phyloP scores from a whole-genome alignment of 225 moss, liverwort and hornwort genomes.

The Polytrichum commune region DNA sequence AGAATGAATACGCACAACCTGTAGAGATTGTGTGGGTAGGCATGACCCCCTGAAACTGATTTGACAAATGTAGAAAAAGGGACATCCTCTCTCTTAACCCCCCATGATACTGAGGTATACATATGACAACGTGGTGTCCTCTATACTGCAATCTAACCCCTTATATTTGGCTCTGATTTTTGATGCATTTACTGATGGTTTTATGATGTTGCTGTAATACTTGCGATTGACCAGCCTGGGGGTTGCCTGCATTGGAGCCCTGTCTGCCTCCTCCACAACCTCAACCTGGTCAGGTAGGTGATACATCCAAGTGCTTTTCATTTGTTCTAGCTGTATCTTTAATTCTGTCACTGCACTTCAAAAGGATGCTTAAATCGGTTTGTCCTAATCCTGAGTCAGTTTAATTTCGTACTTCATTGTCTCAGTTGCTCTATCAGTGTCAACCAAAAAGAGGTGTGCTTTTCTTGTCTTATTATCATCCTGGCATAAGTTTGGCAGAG shows the following conservation, averaged over 20 bases:
- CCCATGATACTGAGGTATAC: background rate
- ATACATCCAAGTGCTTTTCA: background rate
- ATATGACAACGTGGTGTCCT: background rate
- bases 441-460: no score
- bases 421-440: no score
- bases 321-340: no score
- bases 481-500: no score
- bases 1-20: background rate
- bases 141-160: background rate
- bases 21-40: background rate
- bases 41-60: no score
- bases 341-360: no score
- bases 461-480: no score
- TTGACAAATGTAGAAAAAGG: background rate
- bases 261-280: constrained; percentile 12
- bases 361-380: no score
- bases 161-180: no score
- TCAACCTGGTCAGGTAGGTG: constrained; percentile 38
- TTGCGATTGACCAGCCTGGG: constrained; percentile 20
- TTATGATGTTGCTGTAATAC: constrained; percentile 13
- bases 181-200: background rate
- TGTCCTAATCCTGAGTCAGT: no score
- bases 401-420: no score
- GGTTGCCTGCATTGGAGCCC: constrained; percentile 30
- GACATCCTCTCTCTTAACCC: background rate